phyloP scores from a whole-genome alignment of 805 yeast species.

The Candida sithepensis region DNA sequence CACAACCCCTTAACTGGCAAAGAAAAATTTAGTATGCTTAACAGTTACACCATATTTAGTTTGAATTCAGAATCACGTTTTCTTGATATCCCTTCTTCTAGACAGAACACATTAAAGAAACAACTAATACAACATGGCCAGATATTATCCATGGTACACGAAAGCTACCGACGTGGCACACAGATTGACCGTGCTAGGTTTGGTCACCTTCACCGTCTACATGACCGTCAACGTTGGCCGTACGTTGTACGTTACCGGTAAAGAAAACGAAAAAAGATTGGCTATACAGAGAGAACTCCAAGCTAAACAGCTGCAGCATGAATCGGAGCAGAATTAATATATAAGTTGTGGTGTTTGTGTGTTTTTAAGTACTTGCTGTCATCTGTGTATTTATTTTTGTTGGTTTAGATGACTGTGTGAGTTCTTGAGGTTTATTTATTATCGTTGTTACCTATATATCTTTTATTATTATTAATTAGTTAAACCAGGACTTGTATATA shows the following conservation, averaged over 20 bases:
- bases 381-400: neutral
- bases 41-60: neutral
- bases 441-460: neutral
- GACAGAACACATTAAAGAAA: neutral
- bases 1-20: too few species aligned
- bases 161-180: slow-evolving; percentile 69
- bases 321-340: slow-evolving; percentile 17
- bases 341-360: neutral
- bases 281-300: slow-evolving; percentile 29
- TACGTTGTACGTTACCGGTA: slow-evolving; percentile 51
- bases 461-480: neutral
- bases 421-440: too few species aligned
- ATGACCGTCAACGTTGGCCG: slow-evolving; percentile 50
- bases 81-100: too few species aligned
- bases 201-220: slow-evolving; percentile 51
- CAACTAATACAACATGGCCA: slow-evolving; percentile 33
- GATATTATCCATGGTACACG: slow-evolving; percentile 70
- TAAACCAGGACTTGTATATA: neutral
- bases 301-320: slow-evolving; percentile 23
- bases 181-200: slow-evolving; percentile 64
- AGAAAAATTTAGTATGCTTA: neutral
- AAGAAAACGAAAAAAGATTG: slow-evolving; percentile 44
- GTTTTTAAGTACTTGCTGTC: neutral
- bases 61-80: too few species aligned
- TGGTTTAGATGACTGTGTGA: too few species aligned